Evolutionary conservation across 129 eudicot genomes (phyloP), one percentile per base, ranked within the genome.

Genomic region (Artemisia argyi): DNA sequence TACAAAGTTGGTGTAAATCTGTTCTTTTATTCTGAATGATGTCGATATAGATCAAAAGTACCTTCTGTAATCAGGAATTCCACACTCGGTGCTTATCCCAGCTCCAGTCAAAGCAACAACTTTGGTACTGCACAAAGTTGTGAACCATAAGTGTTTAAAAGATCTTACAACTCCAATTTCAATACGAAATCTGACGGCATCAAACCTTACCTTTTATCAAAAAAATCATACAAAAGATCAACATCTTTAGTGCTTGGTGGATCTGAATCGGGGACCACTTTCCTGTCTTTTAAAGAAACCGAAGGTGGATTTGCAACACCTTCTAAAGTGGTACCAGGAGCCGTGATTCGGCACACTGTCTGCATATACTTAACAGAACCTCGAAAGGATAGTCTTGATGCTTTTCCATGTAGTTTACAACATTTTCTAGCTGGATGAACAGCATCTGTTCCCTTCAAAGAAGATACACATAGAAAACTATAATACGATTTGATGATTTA

Each of bases 71-170:
- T 16, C 57, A 4, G 18, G 17, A 12, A 12, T 52, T 13, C 13
- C 35, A 32, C 51, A 30, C 53, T 20, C 44, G 3, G 52, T 18
- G 54, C 55, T 2, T 44, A 61, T 87, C 61, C 98, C 97, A 61
- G 98, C 98, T 61, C 98, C 98, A 53, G 96, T 90, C 82, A 94
- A 79, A 52, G 86, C 85, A 69, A 94, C 93, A 70, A 94, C 90
- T 74, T 94, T 90, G 53, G 84, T 82, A 81, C 98, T 94, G 92
- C 79, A 87, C n/a, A 53, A 79, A 22, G 74, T 3, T 32, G 54
- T 54, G 60, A n/a, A 19, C 66, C 48, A 69, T 16, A 81, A 60
- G 13, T 5, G 44, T 5, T 5, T 35, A 35, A 6, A 35, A 35
- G 7, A 35, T 5, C 44, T 35, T 35, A 35, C 44, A 71, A 11